Evolutionary conservation across 225 moss, liverwort and hornwort genomes (phyloP).

Genomic region (Pleurozium schreberi): DNA sequence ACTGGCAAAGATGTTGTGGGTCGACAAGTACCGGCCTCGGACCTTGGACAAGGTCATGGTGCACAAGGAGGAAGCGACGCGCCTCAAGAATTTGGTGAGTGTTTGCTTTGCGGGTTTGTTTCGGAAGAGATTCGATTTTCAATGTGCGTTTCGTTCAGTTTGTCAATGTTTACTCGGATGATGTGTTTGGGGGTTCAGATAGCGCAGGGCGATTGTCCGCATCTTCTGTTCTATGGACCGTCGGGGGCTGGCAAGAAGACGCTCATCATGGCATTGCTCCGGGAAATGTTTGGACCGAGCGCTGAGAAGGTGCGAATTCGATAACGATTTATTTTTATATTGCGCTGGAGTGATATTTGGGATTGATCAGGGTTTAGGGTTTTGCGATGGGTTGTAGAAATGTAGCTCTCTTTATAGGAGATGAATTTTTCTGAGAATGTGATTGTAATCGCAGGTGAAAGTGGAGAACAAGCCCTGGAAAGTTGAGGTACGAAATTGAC

Average conservation of each 20-base stretch:
- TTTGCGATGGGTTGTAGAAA: background rate
- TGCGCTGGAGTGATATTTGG: background rate
- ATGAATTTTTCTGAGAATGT: background rate
- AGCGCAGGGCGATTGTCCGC: slow-evolving; percentile 80
- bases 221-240: slow-evolving; percentile 75
- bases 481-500: slow-evolving; percentile 57
- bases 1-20: slow-evolving; percentile 55
- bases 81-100: slow-evolving; percentile 60
- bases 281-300: slow-evolving; percentile 74
- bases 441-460: slow-evolving; percentile 53
- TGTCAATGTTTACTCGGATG: background rate
- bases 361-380: slow-evolving; percentile 6
- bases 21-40: slow-evolving; percentile 81
- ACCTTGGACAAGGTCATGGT: slow-evolving; percentile 79
- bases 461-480: slow-evolving; percentile 99
- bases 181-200: slow-evolving; percentile 24
- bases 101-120: background rate
- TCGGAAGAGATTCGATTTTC: background rate
- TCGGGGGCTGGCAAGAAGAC: slow-evolving; percentile 87
- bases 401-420: background rate
- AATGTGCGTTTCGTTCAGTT: background rate
- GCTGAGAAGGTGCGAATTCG: slow-evolving; percentile 62
- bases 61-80: slow-evolving; percentile 57
- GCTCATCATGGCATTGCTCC: slow-evolving; percentile 72
- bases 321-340: background rate